Base-by-base conservation (phyloP, 257 asterid genomes). In the Solanum chilense region DNA sequence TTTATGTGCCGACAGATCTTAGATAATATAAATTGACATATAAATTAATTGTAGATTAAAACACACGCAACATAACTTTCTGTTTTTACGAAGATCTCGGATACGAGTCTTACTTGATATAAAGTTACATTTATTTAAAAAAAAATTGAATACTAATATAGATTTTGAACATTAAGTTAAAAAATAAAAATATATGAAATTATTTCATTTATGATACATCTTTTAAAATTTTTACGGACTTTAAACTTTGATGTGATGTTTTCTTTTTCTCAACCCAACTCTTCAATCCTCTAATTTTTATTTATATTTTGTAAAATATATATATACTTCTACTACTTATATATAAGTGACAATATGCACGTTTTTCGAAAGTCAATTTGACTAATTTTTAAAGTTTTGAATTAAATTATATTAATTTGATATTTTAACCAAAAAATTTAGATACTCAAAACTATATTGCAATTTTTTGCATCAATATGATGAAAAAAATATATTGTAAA, bases 1-100 rank as follows among this genome's bases (percentile, higher is more conserved):
- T 76, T n/a, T 42, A 77, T 44, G n/a, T 78, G 16, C 66, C 84
- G 64, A 78, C 64, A 9, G n/a, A 44, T 78, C 64, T 78, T 78
- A 14, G 37, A 44, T 77, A 44, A 16, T 14, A 25, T 25, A 18
- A 27, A 45, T 7, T 45, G 31, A 45, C 66, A n/a, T 45, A 77
- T 44, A 76, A 42, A 42, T n/a, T 1, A 77, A 78, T 78, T n/a
- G 14, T 76, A 76, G 23, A 76, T 42, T 76, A 15, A 31, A 16
- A 31, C 21, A 70, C 6, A 66, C 31, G 29, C 31, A 64, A 9
- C 68, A 21, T 21, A 1, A 5, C 6, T 27, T n/a, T 64, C 16
- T 5, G 3, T 49, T 49, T 49, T 8, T 49, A 15, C 0, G 6
- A 20, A 15, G 9, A 20, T 49, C 6, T 45, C 3, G 8, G 8